Percentiles rank a stretch among this genome's conserved stretches.
These are phyloP conservation scores for Aspergillus fumigatus DNA, from an alignment of 2,329 filamentous ascomycete genomes.

Conservation along the genomic window DNA sequence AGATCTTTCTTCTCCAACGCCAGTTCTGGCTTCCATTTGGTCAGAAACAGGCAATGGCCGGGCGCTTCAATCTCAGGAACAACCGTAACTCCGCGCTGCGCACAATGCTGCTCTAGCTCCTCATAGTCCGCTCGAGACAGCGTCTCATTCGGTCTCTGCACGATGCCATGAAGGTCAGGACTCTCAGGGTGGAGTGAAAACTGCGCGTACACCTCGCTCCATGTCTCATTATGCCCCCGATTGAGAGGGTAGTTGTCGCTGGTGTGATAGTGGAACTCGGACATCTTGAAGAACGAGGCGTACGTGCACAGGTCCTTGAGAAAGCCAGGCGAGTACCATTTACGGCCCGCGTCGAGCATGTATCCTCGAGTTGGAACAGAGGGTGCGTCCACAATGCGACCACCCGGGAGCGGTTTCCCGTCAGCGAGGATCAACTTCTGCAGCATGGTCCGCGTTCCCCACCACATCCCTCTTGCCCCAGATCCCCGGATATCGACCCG, in stretches of 20 bases:
- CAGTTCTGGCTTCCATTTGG: constrained; percentile 57
- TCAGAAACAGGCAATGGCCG: constrained; percentile 53
- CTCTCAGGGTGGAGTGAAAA: constrained; percentile 53
- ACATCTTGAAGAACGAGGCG: constrained; percentile 59
- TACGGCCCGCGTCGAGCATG: constrained; percentile 51
- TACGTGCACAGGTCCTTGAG: constrained; percentile 56
- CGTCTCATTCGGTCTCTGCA: constrained; percentile 51
- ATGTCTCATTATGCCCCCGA: constrained; percentile 46
- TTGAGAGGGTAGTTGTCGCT: constrained; percentile 54
- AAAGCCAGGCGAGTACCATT: constrained; percentile 54
- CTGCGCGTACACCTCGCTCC: constrained; percentile 49
- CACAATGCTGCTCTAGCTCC: constrained; percentile 50
- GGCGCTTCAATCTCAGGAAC: constrained; percentile 59
- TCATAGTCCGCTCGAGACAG: constrained; percentile 51
- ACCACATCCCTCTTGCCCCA: constrained; percentile 54
- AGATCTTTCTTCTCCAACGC: constrained; percentile 48
- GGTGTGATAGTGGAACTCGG: constrained; percentile 55
- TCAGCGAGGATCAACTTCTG: constrained; percentile 44
- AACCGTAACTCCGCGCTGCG: constrained; percentile 52
- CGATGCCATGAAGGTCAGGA: constrained; percentile 46
- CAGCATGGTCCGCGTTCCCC: constrained; percentile 54
- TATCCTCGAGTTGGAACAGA: constrained; percentile 49
- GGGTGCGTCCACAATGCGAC: constrained; percentile 46
- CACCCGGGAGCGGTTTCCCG: constrained; percentile 37
- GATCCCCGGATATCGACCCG: constrained; percentile 48